Base-by-base conservation (phyloP, 805 yeast species). In the Cyberlindnera japonica region DNA sequence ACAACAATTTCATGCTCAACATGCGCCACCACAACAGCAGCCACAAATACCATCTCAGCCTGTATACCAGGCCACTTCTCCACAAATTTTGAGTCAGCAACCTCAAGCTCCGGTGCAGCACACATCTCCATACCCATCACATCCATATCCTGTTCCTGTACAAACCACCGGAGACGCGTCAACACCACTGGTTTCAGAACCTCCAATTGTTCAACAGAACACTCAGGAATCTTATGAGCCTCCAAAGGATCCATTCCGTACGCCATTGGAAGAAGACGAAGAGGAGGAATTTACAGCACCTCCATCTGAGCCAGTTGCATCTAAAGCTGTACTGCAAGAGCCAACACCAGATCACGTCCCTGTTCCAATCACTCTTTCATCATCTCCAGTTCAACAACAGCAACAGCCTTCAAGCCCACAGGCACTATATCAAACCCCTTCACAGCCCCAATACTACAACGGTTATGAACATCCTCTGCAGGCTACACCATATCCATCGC, bases 211-310 rank as follows among this genome's bases (percentile, higher is more conserved):
- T n/a, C 18, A 27, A 14, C 30, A 27, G 30, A 27, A 27, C 18
- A 27, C 30, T 5, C 18, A n/a, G 9, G 30, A 27, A 22, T 12
- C 41, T 4, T 35, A 37, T 26, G 22, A 34, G 16, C 30, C 35
- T 16, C 41, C 36, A 23, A 41, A 38, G 15, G 47, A 38, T 16
- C 51, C 50, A 21, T 41, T 45, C 35, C 32, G 26, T 15, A 44
- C 37, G 14, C 41, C 43, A n/a, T 5, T 35, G 2, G 42, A 38
- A 9, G 38, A 31, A 8, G 45, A 47, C 4, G 48, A 49, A 27
- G 55, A 50, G 22, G 54, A 51, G 12, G 52, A 45, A 29, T 54
- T 40, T 28, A 45, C 51, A 10, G 55, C 59, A 4, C 55, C 52
- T 18, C 44, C 47, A 17, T 41, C 44, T 15, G 35, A 44, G 21